Conservation (phyloP, 2,329 filamentous ascomycete genomes). For the Penicillium sp. region DNA sequence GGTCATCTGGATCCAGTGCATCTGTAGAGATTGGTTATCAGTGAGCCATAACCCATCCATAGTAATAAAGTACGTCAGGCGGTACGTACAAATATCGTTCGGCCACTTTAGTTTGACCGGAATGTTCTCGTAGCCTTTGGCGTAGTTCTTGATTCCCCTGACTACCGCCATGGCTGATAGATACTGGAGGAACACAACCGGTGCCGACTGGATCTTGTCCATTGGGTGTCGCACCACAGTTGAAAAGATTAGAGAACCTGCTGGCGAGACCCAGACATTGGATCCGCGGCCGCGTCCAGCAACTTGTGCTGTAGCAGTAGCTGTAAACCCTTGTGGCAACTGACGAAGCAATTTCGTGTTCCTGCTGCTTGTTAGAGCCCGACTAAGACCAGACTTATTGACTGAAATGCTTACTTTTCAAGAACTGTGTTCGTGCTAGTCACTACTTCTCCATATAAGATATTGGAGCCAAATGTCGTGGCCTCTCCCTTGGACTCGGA, state of each 20-base stretch:
- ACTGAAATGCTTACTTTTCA: constrained; percentile 64
- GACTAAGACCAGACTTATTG: not conserved
- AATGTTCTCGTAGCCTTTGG: constrained; percentile 68
- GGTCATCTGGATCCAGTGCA: constrained; percentile 62
- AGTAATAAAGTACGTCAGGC: not conserved
- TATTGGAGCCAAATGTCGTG: constrained; percentile 66
- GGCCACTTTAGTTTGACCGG: constrained; percentile 94
- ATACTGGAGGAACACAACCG: constrained; percentile 93
- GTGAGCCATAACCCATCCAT: not conserved
- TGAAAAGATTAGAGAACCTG: constrained; percentile 83
- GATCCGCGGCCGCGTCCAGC: constrained; percentile 83
- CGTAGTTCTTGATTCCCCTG: constrained; percentile 77
- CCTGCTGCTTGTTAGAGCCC: constrained; percentile 41
- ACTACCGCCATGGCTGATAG: constrained; percentile 84
- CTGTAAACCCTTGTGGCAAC: constrained; percentile 81
- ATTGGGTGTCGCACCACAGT: constrained; percentile 81
- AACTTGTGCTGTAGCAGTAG: constrained; percentile 82
- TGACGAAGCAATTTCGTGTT: constrained; percentile 74
- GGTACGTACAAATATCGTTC: constrained; percentile 76
- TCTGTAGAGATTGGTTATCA: constrained; percentile 44
- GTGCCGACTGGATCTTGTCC: constrained; percentile 66
- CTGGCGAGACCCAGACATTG: constrained; percentile 93
- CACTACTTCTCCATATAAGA: constrained; percentile 88
- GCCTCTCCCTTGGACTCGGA: constrained; percentile 55
- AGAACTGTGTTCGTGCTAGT: constrained; percentile 92